Base-by-base conservation (phyloP, 805 yeast species). In the Maudiozyma pseudohumilis region DNA sequence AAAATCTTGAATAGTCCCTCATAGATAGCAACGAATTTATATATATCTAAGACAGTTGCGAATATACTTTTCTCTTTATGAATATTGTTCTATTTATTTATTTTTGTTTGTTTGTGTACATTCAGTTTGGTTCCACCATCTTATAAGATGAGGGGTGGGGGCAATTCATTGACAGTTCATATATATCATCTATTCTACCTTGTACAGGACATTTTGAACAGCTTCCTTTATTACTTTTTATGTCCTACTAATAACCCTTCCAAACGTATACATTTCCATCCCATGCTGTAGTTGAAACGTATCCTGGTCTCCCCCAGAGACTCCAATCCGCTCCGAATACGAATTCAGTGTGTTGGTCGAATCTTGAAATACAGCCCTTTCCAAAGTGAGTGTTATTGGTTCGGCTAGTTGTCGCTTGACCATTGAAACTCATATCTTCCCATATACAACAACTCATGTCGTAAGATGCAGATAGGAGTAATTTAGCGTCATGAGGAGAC, bases 221-320 rank as follows among this genome's bases (percentile, higher is more conserved):
- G n/a, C n/a, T n/a, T n/a, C n/a, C n/a, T n/a, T n/a, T n/a, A n/a
- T n/a, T n/a, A n/a, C n/a, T 27, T 27, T 13, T 7, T 27, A 10
- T 11, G 5, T 27, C 15, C n/a, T 13, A 12, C 16, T 28, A 29
- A 23, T 19, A 44, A 1, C 83, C 74, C 48, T 82, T 87, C 94
- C 95, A 92, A 6, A 92, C 72, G 54, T 81, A 80, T 6, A 87
- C 79, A 81, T 85, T 86, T 53, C 89, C 95, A 63, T 89, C 98
- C 95, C 96, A 89, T 2, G 95, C 96, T 0, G 88, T 80, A 12
- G 95, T 79, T 8, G 92, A 94, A 13, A 81, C 87, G 87, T 92
- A 88, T 1, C 96, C 96, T 1, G 92, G 94, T 48, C 77, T 79
- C 3, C 97, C 98, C 96, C 96, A 89, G 36, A 92, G 60, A 46